Evolutionary conservation across 805 yeast species (phyloP), one percentile per base, ranked within the genome.

Genomic region (Candida argentea): DNA sequence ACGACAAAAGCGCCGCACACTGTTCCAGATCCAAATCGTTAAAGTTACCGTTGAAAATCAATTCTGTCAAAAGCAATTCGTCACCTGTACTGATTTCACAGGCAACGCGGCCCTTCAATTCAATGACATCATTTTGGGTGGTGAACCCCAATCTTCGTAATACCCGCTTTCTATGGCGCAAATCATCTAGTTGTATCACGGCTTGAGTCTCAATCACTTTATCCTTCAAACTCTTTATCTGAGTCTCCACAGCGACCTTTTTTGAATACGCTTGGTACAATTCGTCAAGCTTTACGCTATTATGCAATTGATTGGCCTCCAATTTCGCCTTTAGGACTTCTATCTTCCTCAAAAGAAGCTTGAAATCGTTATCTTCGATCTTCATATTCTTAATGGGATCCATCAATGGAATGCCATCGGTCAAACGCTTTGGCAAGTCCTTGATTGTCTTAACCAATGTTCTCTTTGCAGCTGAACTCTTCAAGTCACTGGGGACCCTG

Each of bases 91-190:
- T 76, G 42, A 89, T 89, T 46, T 89, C 96, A 55, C 97, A 89
- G 1, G 95, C 96, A 32, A 91, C 97, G 50, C 97, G 73, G 31
- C 99, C 99, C 56, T 91, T 91, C 44, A 91, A 67, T 52, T 91
- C 96, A 38, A 91, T 93, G 36, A 91, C 78, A 53, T 91, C 98
- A 37, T 73, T 69, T 30, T 76, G 76, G 3, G 93, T 78, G 22
- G 87, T 78, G 59, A 91, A 91, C 0, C 91, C 96, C 21, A 91
- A 68, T 47, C 95, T 74, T 52, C 97, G 75, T 42, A 91, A 62
- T 2, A 93, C 97, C 44, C 97, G 70, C 53, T 86, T 89, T 44
- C 98, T 78, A 48, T 83, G 84, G 51, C 82, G 85, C 47, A 91
- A 67, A 52, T 91, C 97, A 49, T 91, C 97, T 46, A 91, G 62